These are phyloP conservation scores for Fusarium piperis DNA, from an alignment of 2,329 filamentous ascomycete genomes.

Conservation along the genomic window DNA sequence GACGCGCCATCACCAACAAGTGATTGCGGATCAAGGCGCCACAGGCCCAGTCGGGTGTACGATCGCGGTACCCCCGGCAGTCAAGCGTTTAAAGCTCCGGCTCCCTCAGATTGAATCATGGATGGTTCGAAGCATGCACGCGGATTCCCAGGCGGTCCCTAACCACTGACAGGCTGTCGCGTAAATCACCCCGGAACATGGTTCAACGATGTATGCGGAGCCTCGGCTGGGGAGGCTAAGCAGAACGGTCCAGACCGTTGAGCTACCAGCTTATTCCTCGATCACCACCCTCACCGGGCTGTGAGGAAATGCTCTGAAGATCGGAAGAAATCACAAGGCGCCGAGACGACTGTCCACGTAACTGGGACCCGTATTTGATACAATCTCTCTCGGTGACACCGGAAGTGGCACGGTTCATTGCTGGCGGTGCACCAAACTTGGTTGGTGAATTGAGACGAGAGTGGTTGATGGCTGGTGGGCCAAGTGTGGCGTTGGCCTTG, in stretches of 20 bases:
- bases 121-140: not conserved
- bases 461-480: constrained; percentile 13
- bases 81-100: constrained; percentile 20
- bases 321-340: constrained; percentile 11
- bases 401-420: constrained; percentile 7
- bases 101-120: constrained; percentile 9
- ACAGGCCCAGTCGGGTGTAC: constrained; percentile 7
- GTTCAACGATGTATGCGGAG: constrained; percentile 10
- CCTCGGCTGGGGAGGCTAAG: constrained; percentile 12
- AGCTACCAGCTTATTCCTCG: constrained; percentile 8
- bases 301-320: constrained; percentile 13
- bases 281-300: constrained; percentile 5
- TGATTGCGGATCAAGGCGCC: not conserved
- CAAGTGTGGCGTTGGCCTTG: constrained; percentile 15
- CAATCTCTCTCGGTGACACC: not conserved
- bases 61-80: constrained; percentile 3
- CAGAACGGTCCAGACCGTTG: constrained; percentile 31
- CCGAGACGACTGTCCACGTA: not conserved
- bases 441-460: not conserved
- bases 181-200: constrained; percentile 1
- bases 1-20: not conserved
- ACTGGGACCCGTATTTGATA: not conserved
- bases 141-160: not conserved
- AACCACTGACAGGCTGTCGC: not conserved
- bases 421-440: not conserved